A percentile compares a stretch with the other conserved stretches of the same genome.
Conservation (phyloP, 495 filamentous ascomycete genomes). For the Parmelia sp. region DNA sequence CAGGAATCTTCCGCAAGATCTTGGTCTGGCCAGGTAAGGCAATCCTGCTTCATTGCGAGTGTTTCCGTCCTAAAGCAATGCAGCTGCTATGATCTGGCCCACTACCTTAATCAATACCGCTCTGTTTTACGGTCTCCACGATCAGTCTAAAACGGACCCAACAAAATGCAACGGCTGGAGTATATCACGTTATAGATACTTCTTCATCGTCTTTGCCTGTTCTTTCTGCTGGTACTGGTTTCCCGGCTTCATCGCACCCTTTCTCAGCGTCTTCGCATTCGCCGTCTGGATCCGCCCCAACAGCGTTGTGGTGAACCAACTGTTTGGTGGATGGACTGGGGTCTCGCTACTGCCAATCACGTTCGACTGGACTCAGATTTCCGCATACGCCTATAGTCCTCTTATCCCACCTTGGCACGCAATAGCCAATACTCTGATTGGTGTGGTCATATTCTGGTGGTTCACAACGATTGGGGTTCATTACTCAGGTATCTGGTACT, state of each 20-base stretch:
- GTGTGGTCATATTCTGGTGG: conserved; percentile 48
- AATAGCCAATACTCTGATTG: conserved; percentile 52
- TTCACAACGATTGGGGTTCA: conserved; percentile 48
- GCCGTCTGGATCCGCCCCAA: conserved; percentile 48
- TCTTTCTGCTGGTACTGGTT: conserved; percentile 61
- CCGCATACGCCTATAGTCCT: conserved; percentile 59
- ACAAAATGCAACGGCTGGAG: conserved; percentile 55
- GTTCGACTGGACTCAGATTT: conserved; percentile 65
- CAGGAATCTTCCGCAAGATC: conserved; percentile 60
- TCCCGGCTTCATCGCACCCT: conserved; percentile 43
- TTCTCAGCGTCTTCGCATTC: conserved; percentile 43
- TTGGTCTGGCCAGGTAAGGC: conserved; percentile 46
- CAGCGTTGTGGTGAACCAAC: conserved; percentile 46
- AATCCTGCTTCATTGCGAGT: neutral
- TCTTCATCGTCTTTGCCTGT: conserved; percentile 52
- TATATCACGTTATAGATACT: conserved; percentile 59
- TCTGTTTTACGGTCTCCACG: conserved; percentile 66
- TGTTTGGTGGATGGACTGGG: conserved; percentile 56
- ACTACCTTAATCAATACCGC: conserved; percentile 56
- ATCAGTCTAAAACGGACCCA: conserved; percentile 53
- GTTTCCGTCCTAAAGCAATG: conserved; percentile 24
- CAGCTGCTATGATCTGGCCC: conserved; percentile 73
- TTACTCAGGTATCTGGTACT: conserved; percentile 46
- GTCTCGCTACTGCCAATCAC: conserved; percentile 57
- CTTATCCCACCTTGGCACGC: conserved; percentile 65